Evolutionary conservation across 2,329 filamentous ascomycete genomes (phyloP), one percentile per base, ranked within the genome.

Genomic region (Domatiomyces catenatus): DNA sequence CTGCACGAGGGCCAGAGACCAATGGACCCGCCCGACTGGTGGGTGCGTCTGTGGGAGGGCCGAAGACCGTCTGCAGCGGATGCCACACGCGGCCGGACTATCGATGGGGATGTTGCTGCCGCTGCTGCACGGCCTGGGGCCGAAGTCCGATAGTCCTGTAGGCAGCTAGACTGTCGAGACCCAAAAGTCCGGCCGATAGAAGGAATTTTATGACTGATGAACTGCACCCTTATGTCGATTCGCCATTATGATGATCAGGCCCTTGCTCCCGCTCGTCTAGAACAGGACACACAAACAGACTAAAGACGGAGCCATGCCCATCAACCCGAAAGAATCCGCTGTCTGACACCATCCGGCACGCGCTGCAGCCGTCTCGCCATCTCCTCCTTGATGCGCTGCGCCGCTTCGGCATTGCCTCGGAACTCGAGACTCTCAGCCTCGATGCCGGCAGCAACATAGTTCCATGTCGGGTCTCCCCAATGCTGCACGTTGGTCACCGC

Each of bases 11-110:
- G 87, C 17, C 82, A 84, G 48, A 77, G 86, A 50, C 92, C 92
- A 0, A 74, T 98, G 46, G 90, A 94, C 60, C 90, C 92, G 39
- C 92, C 92, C 0, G 70, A 72, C 52, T 95, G 86, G 82, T 98
- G 90, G 90, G 77, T 85, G 52, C 77, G 88, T 43, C 63, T 96
- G 17, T 94, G 94, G 62, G 88, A 82, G 55, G 61, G 70, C 8
- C 61, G 64, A 44, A 60, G 59, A 49, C 32, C 32, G 2, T 10
- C 32, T 15, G 32, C 10, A 2, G 57, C 50, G 46, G 72, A 75
- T 46, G 61, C 69, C 2, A 73, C 76, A 54, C 73, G 69, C 6
- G 58, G 59, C 19, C 57, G 60, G 44, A 74, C 80, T 47, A 75
- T 82, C 58, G 75, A 80, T 54, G 80, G 83, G 50, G 74, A 84